Base-by-base conservation (phyloP, 345 rosid species). In the Acer negundo region DNA sequence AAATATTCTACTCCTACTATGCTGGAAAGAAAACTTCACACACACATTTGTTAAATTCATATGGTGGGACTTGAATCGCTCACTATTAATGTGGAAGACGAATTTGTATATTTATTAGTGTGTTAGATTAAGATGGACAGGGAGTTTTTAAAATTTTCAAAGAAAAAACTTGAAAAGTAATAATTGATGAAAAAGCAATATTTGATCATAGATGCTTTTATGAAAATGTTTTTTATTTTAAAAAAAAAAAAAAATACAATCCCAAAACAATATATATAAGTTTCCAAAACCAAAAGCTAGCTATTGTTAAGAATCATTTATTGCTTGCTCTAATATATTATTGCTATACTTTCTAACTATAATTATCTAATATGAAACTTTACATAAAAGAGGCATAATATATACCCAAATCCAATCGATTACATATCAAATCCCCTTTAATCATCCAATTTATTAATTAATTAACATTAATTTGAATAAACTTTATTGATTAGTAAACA, bases 401-500 rank as follows among this genome's bases (percentile, higher is more conserved):
- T 42, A 72, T 17, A 66, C 55, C 16, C 76, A 73, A 73, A 66
- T 15, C 16, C 76, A 73, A 73, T 76, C 77, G 59, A 74, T 80
- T 68, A 47, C 77, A 58, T 65, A 16, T 28, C 61, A 16, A 40
- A 23, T 7, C 63, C 24, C 59, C 28, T 70, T 65, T 75, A 59
- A 42, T 58, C 58, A 53, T 3, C 58, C n/a, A 56, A 56, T 15
- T n/a, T 10, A 46, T 46, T 38, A 5, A n/a, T 42, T 66, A 67
- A 31, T 61, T 65, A 77, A 69, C 55, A 46, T 42, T 35, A 35
- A 51, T 67, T 61, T 68, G 65, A 66, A 66, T 79, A 73, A 66
- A 46, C 71, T 78, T 76, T 79, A 20, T 74, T 51, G 10, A 68
- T 62, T 46, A 66, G 58, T 51, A 64, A 78, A 42, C 62, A 31